Conservation (phyloP, 2,329 filamentous ascomycete genomes). For the Alternaria alternata region DNA sequence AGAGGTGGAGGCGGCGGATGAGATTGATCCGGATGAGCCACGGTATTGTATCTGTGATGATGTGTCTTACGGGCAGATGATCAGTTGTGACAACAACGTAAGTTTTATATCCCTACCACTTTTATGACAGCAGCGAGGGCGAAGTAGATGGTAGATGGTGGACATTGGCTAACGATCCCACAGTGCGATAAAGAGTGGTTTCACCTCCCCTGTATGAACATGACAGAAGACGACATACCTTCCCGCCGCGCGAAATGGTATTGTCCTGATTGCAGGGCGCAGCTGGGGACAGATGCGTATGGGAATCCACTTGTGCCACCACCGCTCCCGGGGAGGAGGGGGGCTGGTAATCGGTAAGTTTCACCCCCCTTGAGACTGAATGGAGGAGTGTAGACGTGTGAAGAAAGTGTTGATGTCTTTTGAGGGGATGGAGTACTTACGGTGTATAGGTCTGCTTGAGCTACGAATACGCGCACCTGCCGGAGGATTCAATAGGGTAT, state of each 20-base stretch:
- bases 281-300: constrained; percentile 41
- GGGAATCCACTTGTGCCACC: constrained; percentile 46
- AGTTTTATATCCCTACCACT: constrained; percentile 10
- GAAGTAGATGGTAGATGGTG: too few species aligned
- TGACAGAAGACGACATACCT: constrained; percentile 67
- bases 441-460: constrained; percentile 18
- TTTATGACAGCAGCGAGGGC: neutral
- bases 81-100: constrained; percentile 80
- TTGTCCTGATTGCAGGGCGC: constrained; percentile 72
- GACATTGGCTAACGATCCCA: neutral
- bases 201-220: constrained; percentile 77
- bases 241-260: constrained; percentile 83
- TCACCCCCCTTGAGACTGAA: neutral
- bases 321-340: constrained; percentile 41
- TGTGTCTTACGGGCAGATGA: constrained; percentile 84
- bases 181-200: constrained; percentile 87
- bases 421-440: constrained; percentile 48
- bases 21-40: constrained; percentile 77
- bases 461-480: too few species aligned
- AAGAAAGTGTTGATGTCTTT: neutral
- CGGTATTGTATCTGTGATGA: constrained; percentile 81
- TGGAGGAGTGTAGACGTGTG: too few species aligned
- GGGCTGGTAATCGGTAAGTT: constrained; percentile 42
- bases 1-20: constrained; percentile 41
- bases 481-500: too few species aligned